Percentiles rank a stretch among this genome's conserved stretches.
phyloP scores from a whole-genome alignment of 441 rosid genomes.

The Pelargonium fulgidum region DNA sequence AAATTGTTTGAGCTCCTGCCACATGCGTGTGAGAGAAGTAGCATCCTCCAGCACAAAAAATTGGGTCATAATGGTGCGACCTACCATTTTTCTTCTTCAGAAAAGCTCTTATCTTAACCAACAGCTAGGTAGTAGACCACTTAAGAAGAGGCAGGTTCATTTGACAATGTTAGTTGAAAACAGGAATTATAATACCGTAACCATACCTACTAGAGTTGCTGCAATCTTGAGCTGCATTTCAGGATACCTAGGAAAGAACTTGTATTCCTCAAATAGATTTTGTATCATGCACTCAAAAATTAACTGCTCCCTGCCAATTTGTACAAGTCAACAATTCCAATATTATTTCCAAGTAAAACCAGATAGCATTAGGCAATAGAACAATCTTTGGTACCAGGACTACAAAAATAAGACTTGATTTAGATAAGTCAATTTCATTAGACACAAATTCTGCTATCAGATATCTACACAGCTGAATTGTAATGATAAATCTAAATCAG shows the following conservation, averaged over 20 bases:
- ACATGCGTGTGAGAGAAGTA: not conserved
- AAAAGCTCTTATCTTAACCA: conserved; percentile 6
- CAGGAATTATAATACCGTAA: not conserved
- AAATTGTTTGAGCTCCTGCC: no score
- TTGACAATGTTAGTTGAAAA: not conserved
- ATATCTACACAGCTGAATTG: not conserved
- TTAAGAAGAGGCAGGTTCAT: not conserved
- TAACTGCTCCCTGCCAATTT: conserved; percentile 68
- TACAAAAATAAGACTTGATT: not conserved
- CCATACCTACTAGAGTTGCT: conserved; percentile 90
- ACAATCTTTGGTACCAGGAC: not conserved
- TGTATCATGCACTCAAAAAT: conserved; percentile 97
- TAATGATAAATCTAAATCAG: not conserved
- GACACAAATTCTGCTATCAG: not conserved
- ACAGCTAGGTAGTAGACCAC: not conserved
- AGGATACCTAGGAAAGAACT: conserved; percentile 91
- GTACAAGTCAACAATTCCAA: not conserved
- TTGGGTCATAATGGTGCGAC: conserved; percentile 3
- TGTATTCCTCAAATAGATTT: conserved; percentile 93
- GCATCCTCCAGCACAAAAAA: not conserved
- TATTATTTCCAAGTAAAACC: not conserved
- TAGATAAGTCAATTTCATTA: not conserved
- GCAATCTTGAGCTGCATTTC: conserved; percentile 94
- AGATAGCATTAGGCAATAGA: not conserved
- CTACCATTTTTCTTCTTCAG: not conserved